Percentiles rank a stretch among this genome's conserved stretches.
Conservation (phyloP, 805 yeast genomes). For the Saturnispora diversa region DNA sequence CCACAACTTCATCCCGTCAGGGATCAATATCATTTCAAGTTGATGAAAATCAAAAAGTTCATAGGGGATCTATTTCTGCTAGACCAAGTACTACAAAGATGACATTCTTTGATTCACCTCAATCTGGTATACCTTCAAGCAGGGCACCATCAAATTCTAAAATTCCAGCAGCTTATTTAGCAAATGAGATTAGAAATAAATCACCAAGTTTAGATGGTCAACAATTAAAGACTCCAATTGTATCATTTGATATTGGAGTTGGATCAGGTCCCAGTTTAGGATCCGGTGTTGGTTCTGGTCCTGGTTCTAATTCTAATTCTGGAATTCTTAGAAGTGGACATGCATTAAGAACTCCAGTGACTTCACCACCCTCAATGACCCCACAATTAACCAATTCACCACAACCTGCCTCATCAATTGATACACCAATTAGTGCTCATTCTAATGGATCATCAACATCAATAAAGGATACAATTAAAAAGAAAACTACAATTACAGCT, state of each 20-base stretch:
- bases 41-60: slow-evolving; percentile 31
- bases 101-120: slow-evolving; percentile 19
- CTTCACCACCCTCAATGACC: slow-evolving; percentile 7
- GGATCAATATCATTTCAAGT: slow-evolving; percentile 40
- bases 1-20: slow-evolving; percentile 10
- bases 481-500: slow-evolving; percentile 29
- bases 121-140: slow-evolving; percentile 24
- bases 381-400: slow-evolving; percentile 9
- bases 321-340: no score
- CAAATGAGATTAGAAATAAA: neutral
- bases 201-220: slow-evolving; percentile 5
- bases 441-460: slow-evolving; percentile 10
- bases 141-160: slow-evolving; percentile 23
- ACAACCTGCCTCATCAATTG: slow-evolving; percentile 9
- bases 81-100: slow-evolving; percentile 38
- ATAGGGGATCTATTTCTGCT: slow-evolving; percentile 52
- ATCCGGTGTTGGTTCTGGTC: no score
- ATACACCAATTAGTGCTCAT: slow-evolving; percentile 7
- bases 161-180: slow-evolving; percentile 6
- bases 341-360: slow-evolving; percentile 3
- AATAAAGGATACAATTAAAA: slow-evolving; percentile 11
- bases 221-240: neutral
- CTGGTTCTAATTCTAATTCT: no score
- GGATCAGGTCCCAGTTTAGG: no score
- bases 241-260: slow-evolving; percentile 8